Evolutionary conservation across 768 basidiomycete genomes (phyloP), one percentile per base, ranked within the genome.

Genomic region (Lactifluus pinguis): DNA sequence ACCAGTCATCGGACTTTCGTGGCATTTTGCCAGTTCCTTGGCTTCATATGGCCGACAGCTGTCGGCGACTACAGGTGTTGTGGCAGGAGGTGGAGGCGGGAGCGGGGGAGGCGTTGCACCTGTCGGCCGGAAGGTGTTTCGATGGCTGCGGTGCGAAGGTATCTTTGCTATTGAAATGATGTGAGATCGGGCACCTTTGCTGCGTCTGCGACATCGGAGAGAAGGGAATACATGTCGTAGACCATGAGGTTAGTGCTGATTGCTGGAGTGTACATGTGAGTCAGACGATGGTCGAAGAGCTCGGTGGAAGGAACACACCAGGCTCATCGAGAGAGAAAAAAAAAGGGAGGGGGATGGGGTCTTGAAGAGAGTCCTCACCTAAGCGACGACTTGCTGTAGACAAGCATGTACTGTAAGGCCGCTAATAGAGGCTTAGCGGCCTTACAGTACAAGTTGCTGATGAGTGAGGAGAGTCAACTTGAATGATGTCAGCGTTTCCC

Each of bases 371-470:
- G 9, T 85, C 83, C 38, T 80, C 77, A 34, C 77, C 77, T 57
- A 92, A 76, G 54, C 79, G 6, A 85, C 85, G 59, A 89, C 82
- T 67, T 87, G 85, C 47, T 85, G 79, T 45, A 92, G 78, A 68
- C 88, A 88, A 8, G 84, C 82, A 60, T n/a, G n/a, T n/a, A n/a
- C n/a, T n/a, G n/a, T n/a, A n/a, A n/a, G n/a, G n/a, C n/a, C n/a
- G n/a, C n/a, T n/a, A n/a, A n/a, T n/a, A n/a, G n/a, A n/a, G n/a
- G n/a, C n/a, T n/a, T n/a, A n/a, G n/a, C n/a, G n/a, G n/a, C n/a
- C n/a, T n/a, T n/a, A n/a, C n/a, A n/a, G n/a, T n/a, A n/a, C n/a
- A n/a, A n/a, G n/a, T n/a, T n/a, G n/a, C 25, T 25, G 25, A 25
- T 25, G 25, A 25, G 2, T 25, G 25, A 25, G 25, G 25, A 25